Percentiles rank a stretch among this genome's conserved stretches.
Conservation (phyloP, 371 early-diverging fungal species). For the Rhizomucor miehei region DNA sequence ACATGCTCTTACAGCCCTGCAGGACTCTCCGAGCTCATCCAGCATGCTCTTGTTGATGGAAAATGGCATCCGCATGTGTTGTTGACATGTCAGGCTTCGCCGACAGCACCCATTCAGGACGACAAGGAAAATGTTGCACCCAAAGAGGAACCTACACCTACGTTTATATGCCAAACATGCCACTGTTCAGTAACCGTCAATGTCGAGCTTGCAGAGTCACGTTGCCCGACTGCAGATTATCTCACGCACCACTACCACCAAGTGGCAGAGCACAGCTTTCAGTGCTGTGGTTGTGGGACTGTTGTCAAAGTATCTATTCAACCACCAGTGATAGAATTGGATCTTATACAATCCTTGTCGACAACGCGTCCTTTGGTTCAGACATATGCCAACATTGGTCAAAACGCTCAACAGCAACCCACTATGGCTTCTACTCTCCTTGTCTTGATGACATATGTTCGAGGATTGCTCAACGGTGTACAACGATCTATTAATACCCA, state of each 20-base stretch:
- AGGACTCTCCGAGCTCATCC: neutral
- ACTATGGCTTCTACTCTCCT: conserved; percentile 25
- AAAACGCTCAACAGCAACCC: conserved; percentile 6
- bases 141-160: neutral
- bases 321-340: neutral
- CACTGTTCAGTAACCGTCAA: neutral
- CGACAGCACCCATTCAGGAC: neutral
- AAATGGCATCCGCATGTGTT: neutral
- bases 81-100: neutral
- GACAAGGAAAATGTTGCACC: conserved; percentile 1
- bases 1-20: neutral
- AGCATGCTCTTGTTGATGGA: neutral
- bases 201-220: neutral
- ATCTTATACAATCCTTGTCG: neutral
- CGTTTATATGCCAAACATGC: neutral
- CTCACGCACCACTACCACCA: neutral
- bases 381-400: neutral
- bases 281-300: neutral
- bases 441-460: conserved; percentile 26
- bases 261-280: neutral
- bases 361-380: neutral
- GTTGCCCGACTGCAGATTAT: neutral
- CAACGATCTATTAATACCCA: conserved; percentile 33
- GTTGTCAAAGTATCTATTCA: neutral
- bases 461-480: conserved; percentile 22